Conservation (phyloP, 768 basidiomycete genomes). For the Tephrocybe rancida region DNA sequence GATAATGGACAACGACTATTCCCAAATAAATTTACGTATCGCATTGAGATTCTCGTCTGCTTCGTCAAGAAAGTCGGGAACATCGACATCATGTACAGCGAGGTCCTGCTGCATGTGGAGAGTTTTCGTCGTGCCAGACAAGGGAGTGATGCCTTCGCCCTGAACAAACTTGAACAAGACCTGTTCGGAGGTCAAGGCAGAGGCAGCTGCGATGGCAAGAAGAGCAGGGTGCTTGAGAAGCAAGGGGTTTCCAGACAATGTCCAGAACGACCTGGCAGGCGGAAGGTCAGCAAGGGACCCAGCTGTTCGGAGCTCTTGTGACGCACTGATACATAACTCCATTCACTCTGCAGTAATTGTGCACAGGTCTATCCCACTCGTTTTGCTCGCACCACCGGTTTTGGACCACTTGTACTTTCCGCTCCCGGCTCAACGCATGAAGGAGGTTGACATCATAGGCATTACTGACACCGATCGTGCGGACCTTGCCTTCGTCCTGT, state of each 20-base stretch:
- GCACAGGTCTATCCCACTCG: slow-evolving; percentile 68
- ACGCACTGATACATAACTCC: slow-evolving; percentile 74
- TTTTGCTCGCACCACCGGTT: slow-evolving; percentile 88
- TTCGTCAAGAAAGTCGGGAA: slow-evolving; percentile 18
- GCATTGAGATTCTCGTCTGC: slow-evolving; percentile 10
- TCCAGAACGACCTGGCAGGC: slow-evolving; percentile 80
- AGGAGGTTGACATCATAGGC: slow-evolving; percentile 66
- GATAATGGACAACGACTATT: neutral
- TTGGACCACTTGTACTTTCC: slow-evolving; percentile 75
- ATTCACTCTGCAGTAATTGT: slow-evolving; percentile 62
- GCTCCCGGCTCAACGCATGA: slow-evolving; percentile 48
- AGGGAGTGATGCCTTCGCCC: slow-evolving; percentile 63
- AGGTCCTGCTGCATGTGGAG: slow-evolving; percentile 72
- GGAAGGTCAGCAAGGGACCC: neutral
- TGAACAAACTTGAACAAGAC: slow-evolving; percentile 72
- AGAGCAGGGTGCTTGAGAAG: slow-evolving; percentile 55
- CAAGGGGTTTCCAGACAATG: slow-evolving; percentile 73
- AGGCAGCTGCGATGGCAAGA: slow-evolving; percentile 41
- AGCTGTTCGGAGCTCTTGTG: neutral
- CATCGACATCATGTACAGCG: slow-evolving; percentile 30
- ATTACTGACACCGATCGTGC: slow-evolving; percentile 76
- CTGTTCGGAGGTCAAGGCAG: slow-evolving; percentile 63
- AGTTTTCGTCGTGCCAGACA: slow-evolving; percentile 74
- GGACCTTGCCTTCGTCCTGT: slow-evolving; percentile 66
- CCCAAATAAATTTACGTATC: slow-evolving; percentile 19